Evolutionary conservation across 768 basidiomycete species (phyloP).

Genomic region (Crassisporium funariophilum): DNA sequence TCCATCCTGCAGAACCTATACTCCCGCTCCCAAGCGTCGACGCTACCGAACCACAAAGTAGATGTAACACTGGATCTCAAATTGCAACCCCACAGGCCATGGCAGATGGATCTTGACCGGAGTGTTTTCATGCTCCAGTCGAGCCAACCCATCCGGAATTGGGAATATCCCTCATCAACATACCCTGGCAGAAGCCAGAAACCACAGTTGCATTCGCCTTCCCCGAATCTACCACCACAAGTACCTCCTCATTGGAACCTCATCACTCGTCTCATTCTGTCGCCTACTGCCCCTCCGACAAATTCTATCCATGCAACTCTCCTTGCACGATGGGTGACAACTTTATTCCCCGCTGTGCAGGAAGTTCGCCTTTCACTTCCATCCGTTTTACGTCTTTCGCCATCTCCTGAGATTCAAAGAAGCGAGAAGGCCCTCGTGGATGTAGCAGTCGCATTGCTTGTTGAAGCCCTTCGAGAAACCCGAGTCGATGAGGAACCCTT

Average conservation of each 20-base stretch:
- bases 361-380: constrained; percentile 5
- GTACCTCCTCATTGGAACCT: constrained; percentile 8
- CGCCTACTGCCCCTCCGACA: constrained; percentile 5
- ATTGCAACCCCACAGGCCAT: constrained; percentile 1
- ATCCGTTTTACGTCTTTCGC: constrained; percentile 4
- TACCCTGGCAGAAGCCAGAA: neutral
- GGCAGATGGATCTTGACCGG: constrained; percentile 7
- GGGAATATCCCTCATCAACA: neutral
- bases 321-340: constrained; percentile 9
- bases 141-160: neutral
- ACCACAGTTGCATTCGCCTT: neutral
- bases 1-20: neutral
- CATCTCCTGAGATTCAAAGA: neutral
- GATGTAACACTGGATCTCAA: constrained; percentile 7
- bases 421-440: neutral
- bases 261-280: constrained; percentile 6
- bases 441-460: neutral
- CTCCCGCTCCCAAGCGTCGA: neutral
- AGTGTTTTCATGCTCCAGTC: neutral
- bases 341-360: constrained; percentile 8
- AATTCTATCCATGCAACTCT: neutral
- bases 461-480: neutral
- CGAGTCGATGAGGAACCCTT: neutral
- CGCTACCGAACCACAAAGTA: neutral
- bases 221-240: neutral